Evolutionary conservation across 164 flowering plant genomes (phyloP), one percentile per base, ranked within the genome.

Genomic region (grape (Vitis vinifera)): DNA sequence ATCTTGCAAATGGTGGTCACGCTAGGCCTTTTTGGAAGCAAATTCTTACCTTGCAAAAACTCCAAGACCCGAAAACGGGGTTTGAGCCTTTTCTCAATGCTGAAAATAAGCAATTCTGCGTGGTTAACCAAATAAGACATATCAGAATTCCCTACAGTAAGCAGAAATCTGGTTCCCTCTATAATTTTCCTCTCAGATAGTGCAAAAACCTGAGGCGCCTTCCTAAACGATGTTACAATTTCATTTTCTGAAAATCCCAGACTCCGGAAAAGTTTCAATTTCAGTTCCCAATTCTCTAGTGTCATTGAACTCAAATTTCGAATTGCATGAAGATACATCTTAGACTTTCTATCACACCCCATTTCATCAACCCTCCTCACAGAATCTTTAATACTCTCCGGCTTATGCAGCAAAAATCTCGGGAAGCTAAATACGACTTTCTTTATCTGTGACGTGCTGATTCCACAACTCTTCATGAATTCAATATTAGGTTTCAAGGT

Each of bases 401-500:
- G 82, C 53, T 47, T 77, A 17, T 1, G 27, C 59, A 77, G 55
- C 48, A 74, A 73, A 31, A 78, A 57, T 44, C 81, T 70, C 0
- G 80, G 86, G 19, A 51, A 68, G 51, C 1, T 23, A 53, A 19
- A 60, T 11, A 80, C 2, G 13, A n/a, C 56, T 11, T 16, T 50
- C n/a, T 15, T 13, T 8, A 83, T 61, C 71, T 74, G 82, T 10
- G 50, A 10, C 15, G 11, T 37, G 53, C 68, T 11, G 23, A 80
- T 29, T 4, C 83, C 84, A 68, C 77, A 70, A 59, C 63, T 65
- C 62, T 62, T 73, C 76, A 83, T 0, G 48, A 72, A 57, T 15
- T 75, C 70, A 2, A 80, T 62, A 65, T 80, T 83, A 4, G 81
- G 82, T 15, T 78, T 2, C 79, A 83, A 9, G 56, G 56, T 80